Base-by-base conservation (phyloP, 257 asterid species). In the Solanum bulbocastanum region DNA sequence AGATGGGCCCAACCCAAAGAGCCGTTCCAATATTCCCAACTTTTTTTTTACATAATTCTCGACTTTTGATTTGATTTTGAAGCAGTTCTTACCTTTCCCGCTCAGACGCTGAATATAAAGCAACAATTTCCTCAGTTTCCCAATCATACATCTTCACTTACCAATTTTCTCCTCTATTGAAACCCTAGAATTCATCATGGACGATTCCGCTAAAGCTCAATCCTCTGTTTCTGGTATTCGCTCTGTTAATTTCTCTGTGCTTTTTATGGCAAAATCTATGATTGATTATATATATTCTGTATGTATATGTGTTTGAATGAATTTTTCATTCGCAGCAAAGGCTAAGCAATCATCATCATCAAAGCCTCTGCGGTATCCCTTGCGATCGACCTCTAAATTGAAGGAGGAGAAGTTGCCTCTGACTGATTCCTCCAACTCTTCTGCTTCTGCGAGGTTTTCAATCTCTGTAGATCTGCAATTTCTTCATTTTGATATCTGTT, bases 291-390 rank as follows among this genome's bases (percentile, higher is more conserved):
- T 18, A 22, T 18, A 12, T n/a, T 75, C 3, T 75, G 14, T 78
- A 14, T 60, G 85, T 13, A 5, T 58, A 25, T 22, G 83, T 37
- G 35, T 83, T n/a, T 68, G 86, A 58, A 20, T 58, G 66, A 52
- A 8, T 69, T 88, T 84, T 75, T 35, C 33, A 25, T 81, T 76
- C 88, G 60, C 87, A 76, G 88, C 25, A 52, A 74, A 87, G 56
- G 91, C 86, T 89, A 94, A 88, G 85, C 91, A 87, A 91, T 89
- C 98, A 37, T 39, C 98, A 10, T 66, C 98, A 10, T 52, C 98
- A 25, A 93, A 88, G 93, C 98, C 95, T 88, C 94, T 92, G 44
- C 91, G 98, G 8, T 97, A 97, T 87, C 99, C 99, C 58, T 98
- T 97, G 86, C 94, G 99, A 90, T 97, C 98, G 44, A 91, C 95